Evolutionary conservation across 257 asterid genomes (phyloP).

Genomic region (Fraxinus cuspidata): DNA sequence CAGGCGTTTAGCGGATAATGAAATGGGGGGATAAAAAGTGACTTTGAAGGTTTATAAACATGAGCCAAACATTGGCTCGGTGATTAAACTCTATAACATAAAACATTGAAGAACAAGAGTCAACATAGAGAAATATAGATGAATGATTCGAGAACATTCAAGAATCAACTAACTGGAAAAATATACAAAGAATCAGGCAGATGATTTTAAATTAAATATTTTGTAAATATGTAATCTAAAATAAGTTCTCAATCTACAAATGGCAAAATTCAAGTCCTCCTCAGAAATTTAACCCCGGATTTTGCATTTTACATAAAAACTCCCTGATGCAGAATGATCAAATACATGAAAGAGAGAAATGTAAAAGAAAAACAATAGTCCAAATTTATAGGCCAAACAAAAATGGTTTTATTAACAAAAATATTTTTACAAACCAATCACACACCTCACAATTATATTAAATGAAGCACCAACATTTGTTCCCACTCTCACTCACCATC

Average conservation of each 20-base stretch:
- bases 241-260: background rate
- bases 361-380: background rate
- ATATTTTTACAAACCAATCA: too few species aligned
- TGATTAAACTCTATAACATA: background rate
- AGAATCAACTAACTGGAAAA: background rate
- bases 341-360: background rate
- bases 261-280: background rate
- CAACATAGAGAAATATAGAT: background rate
- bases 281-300: background rate
- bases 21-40: too few species aligned
- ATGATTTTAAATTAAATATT: background rate
- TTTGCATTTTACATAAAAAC: background rate
- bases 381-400: too few species aligned
- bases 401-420: too few species aligned
- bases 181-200: background rate
- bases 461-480: too few species aligned
- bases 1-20: too few species aligned
- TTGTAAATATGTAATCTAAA: background rate
- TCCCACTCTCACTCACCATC: too few species aligned
- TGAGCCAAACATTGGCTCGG: background rate
- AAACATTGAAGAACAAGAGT: background rate
- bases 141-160: background rate
- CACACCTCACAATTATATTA: too few species aligned
- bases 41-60: too few species aligned
- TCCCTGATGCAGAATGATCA: background rate